Evolutionary conservation across 768 basidiomycete species (phyloP).

Genomic region (Pilatotrama ljubarskyi): DNA sequence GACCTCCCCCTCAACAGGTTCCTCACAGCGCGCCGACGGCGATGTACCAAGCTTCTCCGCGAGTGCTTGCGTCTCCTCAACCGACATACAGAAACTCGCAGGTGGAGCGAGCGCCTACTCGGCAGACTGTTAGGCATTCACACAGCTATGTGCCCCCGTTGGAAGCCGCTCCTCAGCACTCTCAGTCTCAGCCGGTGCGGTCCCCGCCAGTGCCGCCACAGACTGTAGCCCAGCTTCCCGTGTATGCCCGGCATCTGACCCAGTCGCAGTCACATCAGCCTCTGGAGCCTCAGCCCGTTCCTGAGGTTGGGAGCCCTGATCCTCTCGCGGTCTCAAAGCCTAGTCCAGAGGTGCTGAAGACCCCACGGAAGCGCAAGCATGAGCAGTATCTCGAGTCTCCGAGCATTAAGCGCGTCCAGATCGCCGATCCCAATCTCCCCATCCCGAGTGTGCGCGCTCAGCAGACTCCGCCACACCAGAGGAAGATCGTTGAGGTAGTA

Average conservation of each 20-base stretch:
- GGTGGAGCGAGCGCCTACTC: not conserved
- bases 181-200: not conserved
- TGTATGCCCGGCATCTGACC: not conserved
- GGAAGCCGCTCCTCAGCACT: not conserved
- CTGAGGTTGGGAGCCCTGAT: conserved; percentile 43
- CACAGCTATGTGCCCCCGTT: not conserved
- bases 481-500: conserved; percentile 10
- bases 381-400: conserved; percentile 62
- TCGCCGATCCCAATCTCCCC: conserved; percentile 22
- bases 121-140: no score
- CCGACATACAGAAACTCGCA: not conserved
- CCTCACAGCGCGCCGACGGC: not conserved
- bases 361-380: conserved; percentile 73
- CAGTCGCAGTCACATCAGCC: conserved; percentile 25
- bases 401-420: conserved; percentile 57
- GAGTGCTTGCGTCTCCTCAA: not conserved
- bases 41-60: not conserved
- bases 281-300: conserved; percentile 18
- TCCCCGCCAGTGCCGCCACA: not conserved
- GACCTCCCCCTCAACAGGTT: not conserved
- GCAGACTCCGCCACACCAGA: not conserved
- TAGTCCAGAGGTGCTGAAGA: conserved; percentile 38
- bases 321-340: conserved; percentile 47
- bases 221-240: not conserved
- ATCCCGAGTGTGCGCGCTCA: conserved; percentile 20